Base-by-base conservation (phyloP, 2,329 filamentous ascomycete genomes). In the Nothophaeocryptopus gaeumannii region DNA sequence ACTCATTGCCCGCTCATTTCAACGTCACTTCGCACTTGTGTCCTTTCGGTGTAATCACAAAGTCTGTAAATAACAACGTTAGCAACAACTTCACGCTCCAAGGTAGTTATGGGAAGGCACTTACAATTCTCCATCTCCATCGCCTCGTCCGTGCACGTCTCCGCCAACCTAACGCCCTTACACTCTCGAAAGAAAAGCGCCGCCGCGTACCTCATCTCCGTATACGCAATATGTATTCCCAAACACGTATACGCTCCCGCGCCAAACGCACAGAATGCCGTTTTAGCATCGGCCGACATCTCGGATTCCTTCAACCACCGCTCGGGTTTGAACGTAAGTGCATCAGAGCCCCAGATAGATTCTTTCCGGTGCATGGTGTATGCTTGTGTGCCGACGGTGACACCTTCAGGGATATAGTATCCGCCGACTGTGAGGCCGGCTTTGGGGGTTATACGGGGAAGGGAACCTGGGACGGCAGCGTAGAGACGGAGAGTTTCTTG, bases 401-500 rank as follows among this genome's bases (percentile, higher is more conserved):
- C 59, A 12, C 61, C 58, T 20, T 45, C 50, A 3, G 62, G 63
- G 14, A 65, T 44, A 51, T 50, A 60, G 38, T 60, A 54, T 15
- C 45, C 48, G 8, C 38, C 49, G 2, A 65, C 26, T 2, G 33
- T 55, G 1, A 45, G 44, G 13, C 65, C 65, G n/a, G 55, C 53
- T 10, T 48, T 39, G 1, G 65, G 65, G 0, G 61, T 58, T 1
- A 58, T 44, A 8, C 65, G 56, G 3, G 64, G 64, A 1, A 66
- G 54, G 4, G 51, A 55, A n/a, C 55, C 60, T 0, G 64, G 63
- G 5, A 59, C 63, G 2, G 63, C 63, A 29, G 64, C 58, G 36
- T 67, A 65, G 8, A 67, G 46, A 2, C 65, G 58, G 5, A 67
- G 54, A 5, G 60, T 61, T 48, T 66, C 64, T 29, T 63, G 50